Percentiles rank a stretch among this genome's conserved stretches.
Evolutionary conservation across 495 filamentous ascomycete genomes (phyloP).

Genomic region (Tricharina praecox): DNA sequence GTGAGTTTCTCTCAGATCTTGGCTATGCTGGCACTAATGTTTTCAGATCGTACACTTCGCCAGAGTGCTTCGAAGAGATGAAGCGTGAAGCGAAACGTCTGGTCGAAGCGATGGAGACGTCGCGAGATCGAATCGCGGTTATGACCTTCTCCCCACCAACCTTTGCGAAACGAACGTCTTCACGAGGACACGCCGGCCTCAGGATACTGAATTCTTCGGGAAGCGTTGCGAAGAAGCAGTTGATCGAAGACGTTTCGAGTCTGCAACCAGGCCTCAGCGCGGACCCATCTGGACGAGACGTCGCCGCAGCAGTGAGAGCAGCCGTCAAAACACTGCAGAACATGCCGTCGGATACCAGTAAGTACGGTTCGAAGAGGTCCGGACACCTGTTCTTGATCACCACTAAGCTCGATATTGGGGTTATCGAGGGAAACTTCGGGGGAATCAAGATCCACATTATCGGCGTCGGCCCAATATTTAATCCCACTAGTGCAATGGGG

Average conservation of each 20-base stretch:
- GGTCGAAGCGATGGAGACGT: conserved; percentile 24
- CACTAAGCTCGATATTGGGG: conserved; percentile 13
- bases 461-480: conserved; percentile 20
- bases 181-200: conserved; percentile 5
- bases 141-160: conserved; percentile 18
- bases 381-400: conserved; percentile 21
- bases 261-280: conserved; percentile 1
- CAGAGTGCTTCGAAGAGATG: conserved; percentile 14
- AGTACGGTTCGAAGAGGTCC: conserved; percentile 17
- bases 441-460: conserved; percentile 22
- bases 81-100: conserved; percentile 18
- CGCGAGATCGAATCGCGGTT: conserved; percentile 22
- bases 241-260: conserved; percentile 18
- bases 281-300: conserved; percentile 13
- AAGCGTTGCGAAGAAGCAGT: conserved; percentile 22
- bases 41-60: conserved; percentile 18
- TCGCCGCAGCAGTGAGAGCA: conserved; percentile 13
- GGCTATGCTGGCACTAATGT: conserved; percentile 1
- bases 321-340: conserved; percentile 19
- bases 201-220: conserved; percentile 23
- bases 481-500: conserved; percentile 21
- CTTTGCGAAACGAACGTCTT: neutral
- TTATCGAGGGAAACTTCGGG: conserved; percentile 19
- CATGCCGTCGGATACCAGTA: conserved; percentile 20
- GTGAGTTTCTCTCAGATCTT: conserved; percentile 7